A percentile compares a stretch with the other conserved stretches of the same genome.
Evolutionary conservation across 345 rosid genomes (phyloP).

Genomic region (Diplotaxis tenuifolia): DNA sequence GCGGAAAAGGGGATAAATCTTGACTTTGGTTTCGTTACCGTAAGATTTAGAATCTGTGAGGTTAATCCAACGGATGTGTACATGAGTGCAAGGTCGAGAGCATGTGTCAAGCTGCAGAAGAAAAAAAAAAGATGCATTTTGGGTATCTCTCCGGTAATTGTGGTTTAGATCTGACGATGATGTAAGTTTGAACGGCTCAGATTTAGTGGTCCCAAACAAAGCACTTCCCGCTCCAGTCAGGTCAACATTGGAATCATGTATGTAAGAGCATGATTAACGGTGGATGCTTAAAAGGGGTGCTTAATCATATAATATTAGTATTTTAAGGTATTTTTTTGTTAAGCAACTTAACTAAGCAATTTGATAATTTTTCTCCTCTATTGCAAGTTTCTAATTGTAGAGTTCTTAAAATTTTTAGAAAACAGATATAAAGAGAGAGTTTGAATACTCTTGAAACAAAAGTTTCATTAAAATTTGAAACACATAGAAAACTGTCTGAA

Average conservation of each 20-base stretch:
- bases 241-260: constrained; percentile 32
- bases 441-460: too few species aligned
- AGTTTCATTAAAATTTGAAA: too few species aligned
- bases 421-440: too few species aligned
- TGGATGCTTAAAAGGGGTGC: too few species aligned
- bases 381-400: too few species aligned
- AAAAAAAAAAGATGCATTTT: constrained; percentile 18
- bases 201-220: constrained; percentile 25
- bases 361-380: too few species aligned
- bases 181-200: constrained; percentile 25
- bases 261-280: too few species aligned
- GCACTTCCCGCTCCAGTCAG: constrained; percentile 24
- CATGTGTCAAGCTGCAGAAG: constrained; percentile 11
- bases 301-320: too few species aligned
- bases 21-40: constrained; percentile 3
- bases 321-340: too few species aligned
- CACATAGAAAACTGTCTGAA: too few species aligned
- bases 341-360: too few species aligned
- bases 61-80: constrained; percentile 15
- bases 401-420: too few species aligned
- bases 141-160: constrained; percentile 1
- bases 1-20: constrained; percentile 7
- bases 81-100: constrained; percentile 4
- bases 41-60: constrained; percentile 15
- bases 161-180: constrained; percentile 20